These are phyloP conservation scores for Adansonia grandidieri DNA, from an alignment of 441 rosid species.

Conservation along the genomic window DNA sequence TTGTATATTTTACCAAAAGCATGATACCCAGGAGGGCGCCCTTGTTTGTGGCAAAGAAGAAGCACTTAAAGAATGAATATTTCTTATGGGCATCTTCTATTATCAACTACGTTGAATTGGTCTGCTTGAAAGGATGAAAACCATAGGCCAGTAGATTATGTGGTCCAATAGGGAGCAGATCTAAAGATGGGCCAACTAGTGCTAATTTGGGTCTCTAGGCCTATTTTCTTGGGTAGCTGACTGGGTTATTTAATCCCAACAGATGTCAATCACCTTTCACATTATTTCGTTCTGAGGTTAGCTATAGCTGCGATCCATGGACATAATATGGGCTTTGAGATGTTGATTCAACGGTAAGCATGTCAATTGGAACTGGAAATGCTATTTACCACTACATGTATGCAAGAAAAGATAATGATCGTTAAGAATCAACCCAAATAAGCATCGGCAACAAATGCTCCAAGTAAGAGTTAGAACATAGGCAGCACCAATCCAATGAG, in stretches of 20 bases:
- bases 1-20: slow-evolving; percentile 42
- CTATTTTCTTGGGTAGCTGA: not conserved
- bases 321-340: not conserved
- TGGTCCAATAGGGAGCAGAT: not conserved
- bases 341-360: not conserved
- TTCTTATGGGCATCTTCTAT: slow-evolving; percentile 43
- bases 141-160: slow-evolving; percentile 20
- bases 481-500: slow-evolving; percentile 63
- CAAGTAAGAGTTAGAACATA: slow-evolving; percentile 50
- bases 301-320: not conserved
- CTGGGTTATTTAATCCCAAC: not conserved
- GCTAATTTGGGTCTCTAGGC: not conserved
- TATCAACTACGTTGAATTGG: slow-evolving; percentile 62
- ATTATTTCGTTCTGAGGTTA: not conserved
- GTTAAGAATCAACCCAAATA: slow-evolving; percentile 59
- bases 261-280: not conserved
- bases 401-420: slow-evolving; percentile 50
- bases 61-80: slow-evolving; percentile 64
- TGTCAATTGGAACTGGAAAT: not conserved
- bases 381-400: slow-evolving; percentile 42
- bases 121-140: slow-evolving; percentile 64
- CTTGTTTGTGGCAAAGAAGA: slow-evolving; percentile 63
- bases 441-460: slow-evolving; percentile 65
- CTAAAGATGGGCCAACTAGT: not conserved
- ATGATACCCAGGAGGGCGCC: slow-evolving; percentile 58